Conservation (phyloP, 768 basidiomycete genomes). For the Tephrocybe sp. region DNA sequence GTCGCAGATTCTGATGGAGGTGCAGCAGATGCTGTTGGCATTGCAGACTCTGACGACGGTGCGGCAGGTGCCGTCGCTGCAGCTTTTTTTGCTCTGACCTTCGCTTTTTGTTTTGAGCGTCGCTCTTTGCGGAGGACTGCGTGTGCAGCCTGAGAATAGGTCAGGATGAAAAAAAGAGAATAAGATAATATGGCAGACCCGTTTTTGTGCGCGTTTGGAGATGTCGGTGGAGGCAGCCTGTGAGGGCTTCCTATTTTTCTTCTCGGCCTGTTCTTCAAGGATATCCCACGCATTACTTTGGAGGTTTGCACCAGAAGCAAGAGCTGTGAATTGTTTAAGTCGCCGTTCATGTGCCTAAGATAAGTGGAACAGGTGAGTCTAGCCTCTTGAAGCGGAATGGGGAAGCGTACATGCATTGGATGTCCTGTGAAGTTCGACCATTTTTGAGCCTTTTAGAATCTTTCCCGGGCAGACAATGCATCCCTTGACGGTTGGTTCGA, state of each 20-base stretch:
- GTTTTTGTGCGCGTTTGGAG: constrained; percentile 64
- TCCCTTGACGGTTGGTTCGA: constrained; percentile 51
- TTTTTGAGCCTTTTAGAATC: constrained; percentile 55
- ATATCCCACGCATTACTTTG: constrained; percentile 49
- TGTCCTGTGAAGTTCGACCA: constrained; percentile 54
- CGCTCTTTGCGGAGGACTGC: constrained; percentile 41
- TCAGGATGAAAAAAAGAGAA: neutral
- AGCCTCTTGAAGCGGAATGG: constrained; percentile 5
- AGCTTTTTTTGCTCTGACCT: constrained; percentile 28
- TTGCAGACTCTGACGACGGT: neutral
- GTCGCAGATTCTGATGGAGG: neutral
- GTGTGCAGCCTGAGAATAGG: constrained; percentile 42
- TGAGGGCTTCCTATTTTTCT: constrained; percentile 23
- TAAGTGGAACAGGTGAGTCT: constrained; percentile 11
- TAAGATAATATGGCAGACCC: constrained; percentile 36
- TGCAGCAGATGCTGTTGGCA: constrained; percentile 1
- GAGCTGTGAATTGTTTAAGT: constrained; percentile 44
- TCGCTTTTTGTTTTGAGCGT: constrained; percentile 48
- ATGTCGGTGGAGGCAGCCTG: constrained; percentile 19
- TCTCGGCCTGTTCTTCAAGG: constrained; percentile 25
- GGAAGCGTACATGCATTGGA: constrained; percentile 58
- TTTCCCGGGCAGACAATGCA: constrained; percentile 76
- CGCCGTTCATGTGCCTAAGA: constrained; percentile 64
- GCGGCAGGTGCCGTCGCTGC: constrained; percentile 2
- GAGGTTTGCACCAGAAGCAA: constrained; percentile 38